Base-by-base conservation (phyloP, 257 asterid species). In the Solanum tarapatanum region DNA sequence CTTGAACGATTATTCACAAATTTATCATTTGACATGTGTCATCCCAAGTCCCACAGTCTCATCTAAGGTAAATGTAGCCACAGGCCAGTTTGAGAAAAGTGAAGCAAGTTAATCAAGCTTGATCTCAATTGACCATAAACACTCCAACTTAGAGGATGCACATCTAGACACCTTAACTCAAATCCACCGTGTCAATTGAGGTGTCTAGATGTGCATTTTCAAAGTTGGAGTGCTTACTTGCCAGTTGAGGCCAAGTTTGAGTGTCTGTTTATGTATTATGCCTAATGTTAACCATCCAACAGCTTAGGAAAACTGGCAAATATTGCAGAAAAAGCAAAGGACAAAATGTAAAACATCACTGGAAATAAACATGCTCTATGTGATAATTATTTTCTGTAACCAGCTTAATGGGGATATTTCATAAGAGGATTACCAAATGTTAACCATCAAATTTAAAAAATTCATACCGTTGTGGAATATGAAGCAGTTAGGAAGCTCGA, bases 401-500 rank as follows among this genome's bases (percentile, higher is more conserved):
- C 84, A 24, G 62, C 10, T 77, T 43, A 43, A 24, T 43, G 37
- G 84, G 3, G 37, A 43, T 79, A 37, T 76, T 73, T 14, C 83
- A 21, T 11, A n/a, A 39, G 21, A 76, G 58, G 33, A 74, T 75
- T 36, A 41, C 21, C 84, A 79, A 43, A 13, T 79, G 24, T 55
- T 55, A 55, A 19, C 24, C 64, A 55, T 55, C 43, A 86, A 16
- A 70, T 84, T 96, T 88, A 88, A 41, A 41, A 23, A 41, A n/a
- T 45, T 80, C 85, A 45, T 80, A 97, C 99, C 99, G 14, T 97
- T 97, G 88, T 97, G 99, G 92, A 96, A 97, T 87, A 97, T 95
- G 95, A 95, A 95, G 94, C 99, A 97, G 69, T 93, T 97, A 87
- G 99, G 99, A 88, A 97, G 98, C 92, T 97, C 99, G 76, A 97